Evolutionary conservation across 140 eudicot genomes (phyloP), one percentile per base, ranked within the genome.

Genomic region (Artemisia princeps): DNA sequence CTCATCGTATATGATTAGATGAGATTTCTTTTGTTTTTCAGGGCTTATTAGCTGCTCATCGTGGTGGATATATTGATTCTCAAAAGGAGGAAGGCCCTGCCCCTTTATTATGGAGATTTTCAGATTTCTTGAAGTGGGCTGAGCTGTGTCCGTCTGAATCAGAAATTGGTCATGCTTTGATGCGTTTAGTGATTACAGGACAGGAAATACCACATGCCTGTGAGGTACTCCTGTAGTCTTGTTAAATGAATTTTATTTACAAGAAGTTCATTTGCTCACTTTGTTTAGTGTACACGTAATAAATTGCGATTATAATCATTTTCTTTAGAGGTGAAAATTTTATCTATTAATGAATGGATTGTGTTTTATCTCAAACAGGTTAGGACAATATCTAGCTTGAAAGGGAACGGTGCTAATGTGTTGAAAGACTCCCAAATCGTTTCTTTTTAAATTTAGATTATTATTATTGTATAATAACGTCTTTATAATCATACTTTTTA

Each of bases 71-170:
- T 77, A 94, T 94, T 69, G 99, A 94, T 65, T 84, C 95, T 60
- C 99, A 94, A 71, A 92, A 88, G 80, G 99, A 94, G 55, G 99
- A 94, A 82, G 99, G 99, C 19, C 99, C 99, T 62, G 95, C 99
- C 54, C 99, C 99, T 30, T 72, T 94, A 64, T 75, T 94, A 53
- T 94, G 99, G 99, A 84, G 99, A 75, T 86, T 88, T 82, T 88
- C 99, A 12, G 99, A 94, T 75, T 94, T 94, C 74, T 58, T 94
- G 49, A 94, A 86, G 77, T 94, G 99, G 99, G 99, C 99, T 30
- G 94, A 88, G 70, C 84, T 94, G 60, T 94, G 99, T 76, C 95
- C 99, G 9, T 94, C 96, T 26, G 99, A 94, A 70, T 87, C 92
- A 73, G 96, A 94, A 76, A 80, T 94, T 30, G 99, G 99, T 28